Percentiles rank a stretch among this genome's conserved stretches.
phyloP scores from a whole-genome alignment of 306 rosid species.

The cucumber (Cucumis sativus) region DNA sequence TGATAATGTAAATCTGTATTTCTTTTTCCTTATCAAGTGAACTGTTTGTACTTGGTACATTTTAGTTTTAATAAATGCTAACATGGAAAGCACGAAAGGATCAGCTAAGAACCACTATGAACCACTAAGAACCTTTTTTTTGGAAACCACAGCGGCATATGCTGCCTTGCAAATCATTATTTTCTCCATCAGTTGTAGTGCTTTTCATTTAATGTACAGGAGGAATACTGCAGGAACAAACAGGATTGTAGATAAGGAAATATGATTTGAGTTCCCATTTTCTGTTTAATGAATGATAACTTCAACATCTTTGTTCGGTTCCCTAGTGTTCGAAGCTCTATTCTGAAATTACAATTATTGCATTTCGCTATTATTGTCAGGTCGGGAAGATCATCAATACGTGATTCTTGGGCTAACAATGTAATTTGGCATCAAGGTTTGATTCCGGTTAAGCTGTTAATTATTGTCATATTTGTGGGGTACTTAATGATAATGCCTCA shows the following conservation, averaged over 20 bases:
- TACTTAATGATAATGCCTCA: slow-evolving; percentile 9
- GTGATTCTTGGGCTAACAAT: slow-evolving; percentile 62
- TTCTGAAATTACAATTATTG: neutral
- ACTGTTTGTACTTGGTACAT: neutral
- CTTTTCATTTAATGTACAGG: neutral
- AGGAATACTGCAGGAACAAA: neutral
- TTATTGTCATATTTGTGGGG: neutral
- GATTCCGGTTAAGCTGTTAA: neutral
- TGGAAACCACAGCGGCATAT: neutral
- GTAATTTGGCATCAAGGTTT: slow-evolving; percentile 76
- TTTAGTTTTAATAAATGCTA: neutral
- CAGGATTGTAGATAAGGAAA: neutral
- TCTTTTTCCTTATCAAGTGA: neutral
- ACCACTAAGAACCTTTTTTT: too few species aligned
- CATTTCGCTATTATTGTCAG: slow-evolving; percentile 29
- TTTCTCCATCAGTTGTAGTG: neutral
- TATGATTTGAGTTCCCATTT: neutral
- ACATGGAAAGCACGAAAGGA: neutral
- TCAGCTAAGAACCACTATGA: neutral
- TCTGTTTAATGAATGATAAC: neutral
- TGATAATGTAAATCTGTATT: neutral
- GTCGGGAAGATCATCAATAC: slow-evolving; percentile 77
- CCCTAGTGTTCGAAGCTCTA: neutral
- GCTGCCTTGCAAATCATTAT: neutral
- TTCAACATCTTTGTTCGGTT: neutral